Percentiles rank a stretch among this genome's conserved stretches.
Conservation (phyloP, 108 stramenopile genomes). For the Epithemia pelagica region DNA sequence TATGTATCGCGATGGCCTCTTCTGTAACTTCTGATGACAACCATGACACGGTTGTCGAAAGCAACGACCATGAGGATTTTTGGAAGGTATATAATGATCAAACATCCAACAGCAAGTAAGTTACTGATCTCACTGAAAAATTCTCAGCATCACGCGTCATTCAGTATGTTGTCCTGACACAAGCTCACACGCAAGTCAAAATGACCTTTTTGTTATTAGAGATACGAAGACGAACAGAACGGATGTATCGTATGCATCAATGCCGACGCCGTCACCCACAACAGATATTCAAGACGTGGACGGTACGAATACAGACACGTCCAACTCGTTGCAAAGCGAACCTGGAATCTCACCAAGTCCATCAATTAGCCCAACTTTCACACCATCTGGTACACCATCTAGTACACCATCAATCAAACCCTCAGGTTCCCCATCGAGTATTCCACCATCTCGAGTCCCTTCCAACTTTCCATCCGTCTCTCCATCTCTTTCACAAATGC, state of each 20-base stretch:
- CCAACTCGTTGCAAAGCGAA: too few relatives aligned
- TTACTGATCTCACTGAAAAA: not conserved
- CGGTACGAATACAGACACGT: too few relatives aligned
- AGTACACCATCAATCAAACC: not conserved
- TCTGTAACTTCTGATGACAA: not conserved
- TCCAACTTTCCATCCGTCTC: too few relatives aligned
- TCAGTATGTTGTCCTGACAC: not conserved
- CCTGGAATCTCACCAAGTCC: too few relatives aligned
- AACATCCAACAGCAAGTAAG: not conserved
- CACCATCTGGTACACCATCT: not conserved
- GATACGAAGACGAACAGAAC: too few relatives aligned
- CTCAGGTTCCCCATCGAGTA: too few relatives aligned
- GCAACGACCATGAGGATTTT: not conserved
- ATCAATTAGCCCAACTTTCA: too few relatives aligned
- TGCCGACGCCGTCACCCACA: not conserved
- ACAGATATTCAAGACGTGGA: too few relatives aligned
- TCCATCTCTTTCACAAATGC: not conserved
- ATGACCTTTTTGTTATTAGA: too few relatives aligned
- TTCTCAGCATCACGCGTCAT: not conserved
- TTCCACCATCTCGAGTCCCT: too few relatives aligned
- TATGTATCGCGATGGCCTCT: not conserved
- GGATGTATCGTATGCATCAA: not conserved
- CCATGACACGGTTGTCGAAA: not conserved
- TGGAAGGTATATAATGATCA: not conserved
- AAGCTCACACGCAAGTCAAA: not conserved